A percentile compares a stretch with the other conserved stretches of the same genome.
Evolutionary conservation across 2,329 filamentous ascomycete species (phyloP).

Genomic region (Neurospora sp.): DNA sequence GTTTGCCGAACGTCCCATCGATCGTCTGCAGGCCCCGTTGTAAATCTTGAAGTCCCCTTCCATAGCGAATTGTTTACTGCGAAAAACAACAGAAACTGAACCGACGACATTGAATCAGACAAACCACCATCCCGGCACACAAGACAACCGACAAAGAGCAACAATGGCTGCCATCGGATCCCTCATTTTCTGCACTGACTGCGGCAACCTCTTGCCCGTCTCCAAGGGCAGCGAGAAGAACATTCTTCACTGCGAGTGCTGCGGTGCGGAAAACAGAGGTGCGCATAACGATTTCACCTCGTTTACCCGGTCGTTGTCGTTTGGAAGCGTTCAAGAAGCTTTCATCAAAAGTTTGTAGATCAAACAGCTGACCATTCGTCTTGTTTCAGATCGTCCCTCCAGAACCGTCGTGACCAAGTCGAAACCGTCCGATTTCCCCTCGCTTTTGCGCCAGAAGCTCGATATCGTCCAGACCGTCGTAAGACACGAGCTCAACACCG

Average conservation of each 20-base stretch:
- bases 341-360: neutral
- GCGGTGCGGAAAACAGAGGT: conserved; percentile 80
- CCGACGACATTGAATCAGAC: neutral
- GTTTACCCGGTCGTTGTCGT: neutral
- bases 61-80: neutral
- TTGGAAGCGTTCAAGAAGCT: neutral
- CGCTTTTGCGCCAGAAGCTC: conserved; percentile 72
- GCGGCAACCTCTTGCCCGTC: conserved; percentile 78
- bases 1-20: neutral
- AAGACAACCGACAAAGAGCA: neutral
- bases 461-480: conserved; percentile 80
- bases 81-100: neutral
- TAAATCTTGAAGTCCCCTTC: neutral
- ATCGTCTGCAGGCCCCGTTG: neutral
- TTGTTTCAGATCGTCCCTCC: conserved; percentile 11
- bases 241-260: conserved; percentile 73
- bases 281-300: conserved; percentile 12
- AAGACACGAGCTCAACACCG: conserved; percentile 62
- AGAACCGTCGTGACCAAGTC: conserved; percentile 64
- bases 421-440: conserved; percentile 87
- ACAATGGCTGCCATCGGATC: conserved; percentile 82
- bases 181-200: conserved; percentile 85
- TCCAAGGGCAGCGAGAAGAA: conserved; percentile 69
- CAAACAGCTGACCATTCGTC: neutral
- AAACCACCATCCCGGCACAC: neutral